Conservation (phyloP, 2,329 filamentous ascomycete genomes). For the Curvularia sp. region DNA sequence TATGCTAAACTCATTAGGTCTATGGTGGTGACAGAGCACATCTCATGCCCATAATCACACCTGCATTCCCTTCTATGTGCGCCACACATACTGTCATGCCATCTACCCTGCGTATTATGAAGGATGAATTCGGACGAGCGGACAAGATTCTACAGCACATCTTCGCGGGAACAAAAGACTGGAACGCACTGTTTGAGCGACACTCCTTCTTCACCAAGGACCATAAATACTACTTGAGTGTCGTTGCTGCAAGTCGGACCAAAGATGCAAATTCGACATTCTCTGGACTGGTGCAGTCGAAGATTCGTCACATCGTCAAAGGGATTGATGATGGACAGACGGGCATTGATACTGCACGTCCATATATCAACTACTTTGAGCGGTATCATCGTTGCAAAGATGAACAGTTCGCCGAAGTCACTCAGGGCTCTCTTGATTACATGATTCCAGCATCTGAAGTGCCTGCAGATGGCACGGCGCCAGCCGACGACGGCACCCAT, state of each 20-base stretch:
- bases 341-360: slow-evolving; percentile 79
- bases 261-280: slow-evolving; percentile 86
- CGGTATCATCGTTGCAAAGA: slow-evolving; percentile 74
- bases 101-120: slow-evolving; percentile 85
- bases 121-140: slow-evolving; percentile 80
- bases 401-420: slow-evolving; percentile 68
- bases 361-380: slow-evolving; percentile 93
- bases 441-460: slow-evolving; percentile 62
- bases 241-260: slow-evolving; percentile 81
- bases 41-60: slow-evolving; percentile 97
- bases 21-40: slow-evolving; percentile 84
- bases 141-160: slow-evolving; percentile 81
- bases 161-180: slow-evolving; percentile 75
- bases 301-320: slow-evolving; percentile 83
- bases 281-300: slow-evolving; percentile 93
- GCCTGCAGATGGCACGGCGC: slow-evolving; percentile 51
- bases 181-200: slow-evolving; percentile 87
- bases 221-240: slow-evolving; percentile 94
- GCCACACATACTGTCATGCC: slow-evolving; percentile 91
- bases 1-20: slow-evolving; percentile 57
- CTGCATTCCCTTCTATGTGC: slow-evolving; percentile 97
- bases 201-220: slow-evolving; percentile 92
- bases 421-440: slow-evolving; percentile 68
- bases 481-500: slow-evolving; percentile 51
- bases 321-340: slow-evolving; percentile 81